These are phyloP conservation scores for Farysia itapuensis DNA, from an alignment of 1,284 basidiomycete genomes.

Conservation along the genomic window DNA sequence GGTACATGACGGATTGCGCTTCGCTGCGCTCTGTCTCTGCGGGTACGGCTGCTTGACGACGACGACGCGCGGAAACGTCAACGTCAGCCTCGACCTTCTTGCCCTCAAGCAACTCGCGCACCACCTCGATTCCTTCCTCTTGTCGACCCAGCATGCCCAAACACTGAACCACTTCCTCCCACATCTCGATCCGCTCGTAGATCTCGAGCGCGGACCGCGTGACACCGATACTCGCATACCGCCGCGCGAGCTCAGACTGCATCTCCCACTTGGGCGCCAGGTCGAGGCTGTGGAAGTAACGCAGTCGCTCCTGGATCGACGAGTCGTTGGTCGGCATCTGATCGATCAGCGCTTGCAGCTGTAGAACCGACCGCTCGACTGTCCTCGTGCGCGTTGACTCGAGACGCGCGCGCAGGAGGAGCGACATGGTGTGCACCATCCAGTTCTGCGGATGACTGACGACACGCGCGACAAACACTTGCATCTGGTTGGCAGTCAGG, in stretches of 20 bases:
- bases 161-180: constrained; percentile 58
- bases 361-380: constrained; percentile 53
- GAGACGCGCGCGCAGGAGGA: constrained; percentile 55
- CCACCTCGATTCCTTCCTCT: constrained; percentile 50
- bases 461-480: constrained; percentile 53
- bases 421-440: constrained; percentile 59
- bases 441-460: constrained; percentile 54
- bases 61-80: constrained; percentile 21
- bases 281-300: constrained; percentile 52
- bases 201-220: constrained; percentile 56
- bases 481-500: constrained; percentile 54
- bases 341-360: constrained; percentile 58
- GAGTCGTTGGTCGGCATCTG: constrained; percentile 59
- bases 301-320: constrained; percentile 55
- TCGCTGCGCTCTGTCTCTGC: constrained; percentile 13
- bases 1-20: constrained; percentile 63
- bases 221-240: constrained; percentile 53
- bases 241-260: constrained; percentile 54
- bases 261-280: constrained; percentile 57
- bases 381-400: constrained; percentile 54
- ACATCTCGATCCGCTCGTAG: constrained; percentile 54
- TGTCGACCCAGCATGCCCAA: constrained; percentile 49
- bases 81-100: constrained; percentile 53
- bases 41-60: constrained; percentile 6
- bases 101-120: constrained; percentile 50